Evolutionary conservation across 2,329 filamentous ascomycete genomes (phyloP), one percentile per base, ranked within the genome.

Genomic region (Fusarium compactum): DNA sequence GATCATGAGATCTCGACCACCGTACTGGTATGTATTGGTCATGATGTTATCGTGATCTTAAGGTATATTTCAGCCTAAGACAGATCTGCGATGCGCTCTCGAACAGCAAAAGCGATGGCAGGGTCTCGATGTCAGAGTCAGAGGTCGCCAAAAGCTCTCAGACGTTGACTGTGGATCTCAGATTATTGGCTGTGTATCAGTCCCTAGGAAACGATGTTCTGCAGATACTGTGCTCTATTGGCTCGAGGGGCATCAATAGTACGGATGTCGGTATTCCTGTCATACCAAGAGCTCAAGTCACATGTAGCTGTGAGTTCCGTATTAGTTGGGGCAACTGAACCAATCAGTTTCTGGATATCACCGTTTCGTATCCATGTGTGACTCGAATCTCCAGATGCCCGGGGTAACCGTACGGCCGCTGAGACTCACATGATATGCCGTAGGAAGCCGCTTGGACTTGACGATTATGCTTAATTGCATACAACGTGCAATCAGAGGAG

Each of bases 201-300:
- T 41, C 15, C 4, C 4, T n/a, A 3, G 10, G 32, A 20, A 27
- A 40, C 27, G 18, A 8, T 22, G 7, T 12, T 20, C 32, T 16
- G 4, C 5, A 8, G 2, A 3, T 20, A 8, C 20, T 11, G 9
- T 14, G 2, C 1, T 22, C 24, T 25, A 43, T 43, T 43, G 50
- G n/a, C 4, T 15, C 11, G 1, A 14, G 15, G 8, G 0, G 8
- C 20, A 11, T 11, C 5, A 10, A 6, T 5, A 52, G n/a, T 8
- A 29, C 14, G 3, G 5, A 15, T 22, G 5, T 4, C 6, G n/a
- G 15, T 38, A 52, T 41, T 41, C 8, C n/a, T 8, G 7, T 10
- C 14, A 20, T 22, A 25, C 22, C 41, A 44, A 3, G 14, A 24
- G 41, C 15, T 24, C 9, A 44, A 24, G 15, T 24, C 3, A 44